Base-by-base conservation (phyloP, 2,329 filamentous ascomycete species). In the Paecilomyces variotii region DNA sequence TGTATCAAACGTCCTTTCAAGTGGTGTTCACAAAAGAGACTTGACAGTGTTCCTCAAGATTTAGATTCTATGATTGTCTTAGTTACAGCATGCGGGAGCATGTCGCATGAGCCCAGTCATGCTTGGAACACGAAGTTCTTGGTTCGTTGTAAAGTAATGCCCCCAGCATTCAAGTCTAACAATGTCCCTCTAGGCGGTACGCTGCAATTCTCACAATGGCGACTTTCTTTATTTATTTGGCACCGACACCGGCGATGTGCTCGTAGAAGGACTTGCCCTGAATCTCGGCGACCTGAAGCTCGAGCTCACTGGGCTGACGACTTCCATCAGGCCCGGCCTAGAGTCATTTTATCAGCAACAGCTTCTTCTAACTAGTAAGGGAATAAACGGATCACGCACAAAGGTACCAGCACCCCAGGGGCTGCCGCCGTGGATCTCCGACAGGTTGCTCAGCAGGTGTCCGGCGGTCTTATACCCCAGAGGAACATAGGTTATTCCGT, bases 321-420 rank as follows among this genome's bases (percentile, higher is more conserved):
- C 39, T 45, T 24, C 39, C 39, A 19, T 45, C 39, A 24, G 39
- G 39, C 9, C 39, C 39, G 6, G 39, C 39, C 39, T 45, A 45
- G 12, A 19, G 19, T 45, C 14, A 19, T n/a, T 45, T 24, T 6
- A 19, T 45, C 19, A 45, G n/a, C 39, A 9, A 19, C 4, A 9
- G 1, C 7, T 45, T 19, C n/a, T 9, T 39, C n/a, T n/a, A n/a
- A 2, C 6, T 6, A 45, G 19, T n/a, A 14, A 45, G 5, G n/a
- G 2, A 0, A 45, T 39, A 14, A 7, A 19, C 7, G 6, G 39
- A 45, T 24, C 39, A 45, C 39, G 5, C 24, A 45, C 82, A 68
- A 96, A 95, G 64, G 93, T 96, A 72, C 94, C 94, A 35, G 93
- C 92, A 69, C 93, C 94, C 94, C 94, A 99, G 45, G 94, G 82